Base-by-base conservation (phyloP, 2,329 filamentous ascomycete genomes). In the Monosporascus sp. region DNA sequence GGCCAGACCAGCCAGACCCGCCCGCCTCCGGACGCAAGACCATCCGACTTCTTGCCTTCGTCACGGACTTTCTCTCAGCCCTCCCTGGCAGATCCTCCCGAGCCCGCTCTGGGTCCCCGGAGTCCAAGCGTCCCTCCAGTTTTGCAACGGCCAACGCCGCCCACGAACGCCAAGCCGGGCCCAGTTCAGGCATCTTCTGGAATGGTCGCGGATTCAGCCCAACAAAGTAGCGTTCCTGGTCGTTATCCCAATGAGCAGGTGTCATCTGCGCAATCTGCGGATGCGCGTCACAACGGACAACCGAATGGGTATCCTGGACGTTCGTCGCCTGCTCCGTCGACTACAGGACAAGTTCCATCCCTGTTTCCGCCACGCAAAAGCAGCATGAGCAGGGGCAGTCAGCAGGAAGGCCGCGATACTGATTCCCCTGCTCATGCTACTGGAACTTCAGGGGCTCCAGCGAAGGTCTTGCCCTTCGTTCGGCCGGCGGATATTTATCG, bases 401-500 rank as follows among this genome's bases (percentile, higher is more conserved):
- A 79, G 62, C 69, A 69, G 15, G 70, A 69, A 24, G 60, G 65
- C n/a, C 65, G 69, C 6, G 63, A 68, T 37, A 14, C 58, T 5
- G 65, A 65, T 17, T 77, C 77, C 7, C 75, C 77, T 7, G 65
- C 67, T 45, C 67, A 60, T 51, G 56, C 54, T 46, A 55, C 66
- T 20, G 63, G 58, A 31, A 65, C 72, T 18, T 60, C 70, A 31
- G 60, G 65, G 49, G 70, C 70, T 26, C 60, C 77, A 38, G 66
- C 56, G 24, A 65, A 85, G 60, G 67, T 81, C 1, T 70, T 82
- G 20, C 79, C 85, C 0, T 85, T 93, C 59, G 78, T 91, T 52
- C 79, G 88, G 38, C 88, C 90, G 2, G 81, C 87, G 14, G 89
- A 95, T 60, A 86, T 92, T 43, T 92, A 93, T 67, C 86, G 81